A percentile compares a stretch with the other conserved stretches of the same genome.
phyloP scores from a whole-genome alignment of 805 yeast species.

The Pichia eremophila region DNA sequence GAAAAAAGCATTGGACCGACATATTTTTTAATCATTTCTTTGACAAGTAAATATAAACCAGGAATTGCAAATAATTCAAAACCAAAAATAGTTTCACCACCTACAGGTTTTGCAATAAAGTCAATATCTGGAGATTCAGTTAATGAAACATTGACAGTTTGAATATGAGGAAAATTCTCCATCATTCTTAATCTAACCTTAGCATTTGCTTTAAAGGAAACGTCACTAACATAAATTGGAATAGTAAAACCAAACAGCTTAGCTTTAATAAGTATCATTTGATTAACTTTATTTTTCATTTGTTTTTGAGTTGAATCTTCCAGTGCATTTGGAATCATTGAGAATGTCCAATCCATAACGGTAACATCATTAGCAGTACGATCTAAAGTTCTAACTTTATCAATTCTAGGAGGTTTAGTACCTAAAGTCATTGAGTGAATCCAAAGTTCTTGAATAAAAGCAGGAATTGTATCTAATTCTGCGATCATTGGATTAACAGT shows the following conservation, averaged over 20 bases:
- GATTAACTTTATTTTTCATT: conserved; percentile 74
- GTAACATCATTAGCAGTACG: conserved; percentile 89
- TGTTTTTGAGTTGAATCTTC: conserved; percentile 83
- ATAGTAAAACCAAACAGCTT: conserved; percentile 74
- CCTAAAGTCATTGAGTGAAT: conserved; percentile 86
- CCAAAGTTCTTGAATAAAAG: conserved; percentile 75
- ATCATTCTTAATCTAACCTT: conserved; percentile 85
- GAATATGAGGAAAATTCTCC: conserved; percentile 85
- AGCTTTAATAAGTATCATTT: conserved; percentile 66
- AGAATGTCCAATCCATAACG: conserved; percentile 95
- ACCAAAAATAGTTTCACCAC: conserved; percentile 76
- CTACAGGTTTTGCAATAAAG: conserved; percentile 59
- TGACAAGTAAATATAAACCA: conserved; percentile 73
- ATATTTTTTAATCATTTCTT: conserved; percentile 77
- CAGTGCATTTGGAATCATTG: conserved; percentile 85
- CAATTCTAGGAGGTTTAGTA: conserved; percentile 91
- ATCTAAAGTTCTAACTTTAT: conserved; percentile 77
- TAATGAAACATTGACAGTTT: conserved; percentile 78
- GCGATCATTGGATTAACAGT: conserved; percentile 81
- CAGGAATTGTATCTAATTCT: conserved; percentile 60
- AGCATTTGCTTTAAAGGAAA: conserved; percentile 64
- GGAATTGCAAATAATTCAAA: conserved; percentile 86
- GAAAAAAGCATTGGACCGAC: conserved; percentile 81
- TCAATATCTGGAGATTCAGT: conserved; percentile 86
- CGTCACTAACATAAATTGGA: conserved; percentile 72